These are phyloP conservation scores for Populus hybrid DNA, from an alignment of 441 rosid species.

Conservation along the genomic window DNA sequence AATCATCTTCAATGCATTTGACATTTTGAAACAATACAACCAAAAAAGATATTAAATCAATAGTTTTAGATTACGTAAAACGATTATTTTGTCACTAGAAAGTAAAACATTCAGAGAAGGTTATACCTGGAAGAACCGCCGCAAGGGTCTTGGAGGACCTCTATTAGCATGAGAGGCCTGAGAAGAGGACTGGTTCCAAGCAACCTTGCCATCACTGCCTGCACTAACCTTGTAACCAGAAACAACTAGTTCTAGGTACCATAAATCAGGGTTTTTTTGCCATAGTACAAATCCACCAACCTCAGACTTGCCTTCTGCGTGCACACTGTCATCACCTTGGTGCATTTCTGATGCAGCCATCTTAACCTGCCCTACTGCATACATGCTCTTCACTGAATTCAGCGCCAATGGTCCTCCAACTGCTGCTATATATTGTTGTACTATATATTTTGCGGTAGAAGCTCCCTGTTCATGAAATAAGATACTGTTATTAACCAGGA, in stretches of 20 bases:
- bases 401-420: slow-evolving; percentile 64
- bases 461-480: slow-evolving; percentile 48
- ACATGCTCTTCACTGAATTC: slow-evolving; percentile 67
- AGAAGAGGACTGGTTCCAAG: slow-evolving; percentile 89
- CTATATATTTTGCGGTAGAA: slow-evolving; percentile 82
- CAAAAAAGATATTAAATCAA: neutral
- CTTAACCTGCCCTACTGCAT: slow-evolving; percentile 84
- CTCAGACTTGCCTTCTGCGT: slow-evolving; percentile 48
- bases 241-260: slow-evolving; percentile 81
- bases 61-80: neutral
- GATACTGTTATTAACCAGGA: neutral
- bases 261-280: slow-evolving; percentile 88
- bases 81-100: neutral
- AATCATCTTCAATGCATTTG: neutral
- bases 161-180: slow-evolving; percentile 75
- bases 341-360: slow-evolving; percentile 80
- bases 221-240: slow-evolving; percentile 85
- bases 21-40: neutral
- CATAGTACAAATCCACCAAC: slow-evolving; percentile 87
- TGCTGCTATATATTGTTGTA: slow-evolving; percentile 85
- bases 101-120: neutral
- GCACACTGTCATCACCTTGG: slow-evolving; percentile 49
- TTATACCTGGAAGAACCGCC: slow-evolving; percentile 85
- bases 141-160: slow-evolving; percentile 83
- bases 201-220: slow-evolving; percentile 86